Percentiles rank a stretch among this genome's conserved stretches.
Evolutionary conservation across 192 early-diverging fungal genomes (phyloP).

Genomic region (Phycomyces blakesleeanus): DNA sequence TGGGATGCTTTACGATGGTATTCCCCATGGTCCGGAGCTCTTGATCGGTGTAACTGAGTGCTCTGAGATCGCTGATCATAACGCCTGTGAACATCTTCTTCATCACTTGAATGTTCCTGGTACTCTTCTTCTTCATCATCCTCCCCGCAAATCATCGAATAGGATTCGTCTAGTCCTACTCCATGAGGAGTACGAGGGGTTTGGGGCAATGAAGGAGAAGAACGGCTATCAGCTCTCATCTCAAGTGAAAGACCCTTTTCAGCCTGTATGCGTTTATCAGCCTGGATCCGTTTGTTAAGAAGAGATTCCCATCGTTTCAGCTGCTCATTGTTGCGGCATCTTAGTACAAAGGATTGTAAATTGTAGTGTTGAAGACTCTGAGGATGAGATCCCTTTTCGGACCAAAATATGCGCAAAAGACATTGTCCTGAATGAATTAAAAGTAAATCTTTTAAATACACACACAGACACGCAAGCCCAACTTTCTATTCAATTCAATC

Average conservation of each 20-base stretch:
- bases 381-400: slow-evolving; percentile 50
- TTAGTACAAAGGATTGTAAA: slow-evolving; percentile 85
- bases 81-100: slow-evolving; percentile 23
- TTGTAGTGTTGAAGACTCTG: slow-evolving; percentile 50
- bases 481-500: no score
- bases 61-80: slow-evolving; percentile 7
- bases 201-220: slow-evolving; percentile 6
- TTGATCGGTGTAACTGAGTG: neutral
- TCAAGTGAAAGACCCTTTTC: neutral
- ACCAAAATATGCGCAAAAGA: slow-evolving; percentile 85
- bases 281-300: slow-evolving; percentile 62
- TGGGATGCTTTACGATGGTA: neutral
- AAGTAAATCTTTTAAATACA: no score
- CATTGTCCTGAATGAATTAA: slow-evolving; percentile 25
- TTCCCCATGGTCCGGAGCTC: neutral
- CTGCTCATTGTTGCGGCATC: slow-evolving; percentile 89
- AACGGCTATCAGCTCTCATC: neutral
- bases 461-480: no score
- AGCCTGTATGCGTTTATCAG: neutral
- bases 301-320: slow-evolving; percentile 82
- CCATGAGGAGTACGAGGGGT: slow-evolving; percentile 17
- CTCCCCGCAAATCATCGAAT: slow-evolving; percentile 32
- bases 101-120: slow-evolving; percentile 39
- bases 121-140: slow-evolving; percentile 41
- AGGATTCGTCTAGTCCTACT: slow-evolving; percentile 20